Conservation (phyloP, 2,329 filamentous ascomycete species). For the Westerdykella aurantiaca region DNA sequence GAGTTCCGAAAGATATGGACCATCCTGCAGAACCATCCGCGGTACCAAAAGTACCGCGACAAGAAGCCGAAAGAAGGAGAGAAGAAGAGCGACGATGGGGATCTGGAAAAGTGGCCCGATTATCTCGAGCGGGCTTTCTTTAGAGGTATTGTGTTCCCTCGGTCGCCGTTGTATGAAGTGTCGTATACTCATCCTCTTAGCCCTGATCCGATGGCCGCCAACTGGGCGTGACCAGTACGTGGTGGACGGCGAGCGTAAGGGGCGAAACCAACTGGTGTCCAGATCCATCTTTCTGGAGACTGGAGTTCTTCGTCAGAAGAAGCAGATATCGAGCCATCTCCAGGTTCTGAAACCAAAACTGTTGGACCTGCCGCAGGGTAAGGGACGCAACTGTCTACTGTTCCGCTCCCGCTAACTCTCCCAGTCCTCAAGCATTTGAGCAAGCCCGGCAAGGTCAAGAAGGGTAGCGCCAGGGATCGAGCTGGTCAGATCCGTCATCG, state of each 20-base stretch:
- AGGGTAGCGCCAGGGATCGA: too few relatives aligned
- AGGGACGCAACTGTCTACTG: conserved; percentile 19
- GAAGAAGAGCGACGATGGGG: conserved; percentile 14
- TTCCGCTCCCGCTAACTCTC: background rate
- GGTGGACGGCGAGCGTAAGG: conserved; percentile 48
- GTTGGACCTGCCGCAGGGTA: conserved; percentile 48
- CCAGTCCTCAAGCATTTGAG: background rate
- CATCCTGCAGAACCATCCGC: conserved; percentile 32
- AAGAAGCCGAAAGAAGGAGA: conserved; percentile 32
- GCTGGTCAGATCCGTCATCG: too few relatives aligned
- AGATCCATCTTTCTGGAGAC: conserved; percentile 53
- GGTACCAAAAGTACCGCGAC: conserved; percentile 44
- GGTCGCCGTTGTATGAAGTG: background rate
- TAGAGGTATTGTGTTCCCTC: conserved; percentile 33
- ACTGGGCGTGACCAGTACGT: conserved; percentile 53
- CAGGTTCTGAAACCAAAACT: conserved; percentile 57
- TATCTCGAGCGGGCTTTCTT: conserved; percentile 46
- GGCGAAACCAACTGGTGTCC: conserved; percentile 58
- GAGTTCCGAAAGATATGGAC: conserved; percentile 26
- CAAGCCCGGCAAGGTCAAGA: too few relatives aligned
- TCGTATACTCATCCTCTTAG: conserved; percentile 9
- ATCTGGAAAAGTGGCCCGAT: conserved; percentile 43
- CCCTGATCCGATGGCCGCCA: conserved; percentile 48
- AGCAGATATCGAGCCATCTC: conserved; percentile 60
- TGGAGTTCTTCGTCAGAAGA: conserved; percentile 48